These are phyloP conservation scores for Penicillium olsonii DNA, from an alignment of 2,329 filamentous ascomycete species.

Conservation along the genomic window DNA sequence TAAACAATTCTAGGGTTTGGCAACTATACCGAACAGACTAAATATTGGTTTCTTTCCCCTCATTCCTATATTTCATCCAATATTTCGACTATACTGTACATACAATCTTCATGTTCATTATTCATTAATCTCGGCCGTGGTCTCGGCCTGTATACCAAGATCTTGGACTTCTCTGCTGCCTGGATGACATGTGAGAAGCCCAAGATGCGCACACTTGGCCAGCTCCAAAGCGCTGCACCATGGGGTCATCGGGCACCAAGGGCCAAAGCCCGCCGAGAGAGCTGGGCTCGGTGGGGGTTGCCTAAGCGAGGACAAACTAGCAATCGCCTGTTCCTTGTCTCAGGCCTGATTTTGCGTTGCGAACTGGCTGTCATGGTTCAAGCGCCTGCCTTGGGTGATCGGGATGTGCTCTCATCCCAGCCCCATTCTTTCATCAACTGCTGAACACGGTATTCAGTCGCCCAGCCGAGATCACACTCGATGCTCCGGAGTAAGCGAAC, in stretches of 20 bases:
- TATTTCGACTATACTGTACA: not conserved
- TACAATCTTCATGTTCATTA: not conserved
- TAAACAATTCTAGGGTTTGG: not conserved
- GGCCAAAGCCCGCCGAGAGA: not conserved
- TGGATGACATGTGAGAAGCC: not conserved
- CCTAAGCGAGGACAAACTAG: too few species aligned
- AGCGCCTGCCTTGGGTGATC: constrained; percentile 8
- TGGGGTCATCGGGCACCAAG: not conserved
- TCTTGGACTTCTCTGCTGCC: not conserved
- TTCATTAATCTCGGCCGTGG: not conserved
- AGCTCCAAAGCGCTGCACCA: too few species aligned
- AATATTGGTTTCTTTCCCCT: not conserved
- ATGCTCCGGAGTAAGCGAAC: constrained; percentile 59
- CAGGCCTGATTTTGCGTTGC: not conserved
- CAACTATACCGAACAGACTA: constrained; percentile 6
- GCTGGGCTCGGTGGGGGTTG: too few species aligned
- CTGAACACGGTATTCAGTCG: constrained; percentile 61
- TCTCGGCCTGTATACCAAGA: not conserved
- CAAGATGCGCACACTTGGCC: not conserved
- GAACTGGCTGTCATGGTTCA: not conserved
- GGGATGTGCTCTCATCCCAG: constrained; percentile 28
- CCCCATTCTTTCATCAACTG: constrained; percentile 51
- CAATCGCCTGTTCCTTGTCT: not conserved
- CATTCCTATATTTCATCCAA: not conserved
- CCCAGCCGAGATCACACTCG: constrained; percentile 65